A percentile compares a stretch with the other conserved stretches of the same genome.
These are phyloP conservation scores for Ustilago hordei DNA, from an alignment of 1,284 basidiomycete genomes.

Conservation along the genomic window DNA sequence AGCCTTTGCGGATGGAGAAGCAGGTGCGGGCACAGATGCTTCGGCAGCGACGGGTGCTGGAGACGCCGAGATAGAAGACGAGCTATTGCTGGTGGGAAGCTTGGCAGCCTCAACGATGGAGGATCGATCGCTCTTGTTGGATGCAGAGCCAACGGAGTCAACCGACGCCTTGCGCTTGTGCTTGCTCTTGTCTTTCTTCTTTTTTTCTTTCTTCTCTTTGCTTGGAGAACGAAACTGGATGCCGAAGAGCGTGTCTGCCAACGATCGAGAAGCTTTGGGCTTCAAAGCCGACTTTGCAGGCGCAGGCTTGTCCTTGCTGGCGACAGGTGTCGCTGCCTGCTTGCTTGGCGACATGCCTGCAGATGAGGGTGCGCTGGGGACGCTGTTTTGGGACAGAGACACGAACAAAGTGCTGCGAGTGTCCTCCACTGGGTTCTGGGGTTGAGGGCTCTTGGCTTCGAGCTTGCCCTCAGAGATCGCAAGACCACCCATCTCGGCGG, in stretches of 20 bases:
- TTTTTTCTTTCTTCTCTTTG: slow-evolving; percentile 43
- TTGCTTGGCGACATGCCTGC: slow-evolving; percentile 1
- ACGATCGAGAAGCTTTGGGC: slow-evolving; percentile 43
- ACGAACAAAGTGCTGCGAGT: slow-evolving; percentile 48
- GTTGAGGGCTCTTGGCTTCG: slow-evolving; percentile 17
- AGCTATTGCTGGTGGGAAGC: slow-evolving; percentile 16
- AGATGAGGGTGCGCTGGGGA: slow-evolving; percentile 4
- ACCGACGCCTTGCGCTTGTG: slow-evolving; percentile 34
- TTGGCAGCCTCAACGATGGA: slow-evolving; percentile 16
- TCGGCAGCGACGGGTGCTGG: not conserved
- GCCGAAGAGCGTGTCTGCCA: slow-evolving; percentile 64
- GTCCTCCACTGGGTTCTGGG: slow-evolving; percentile 33
- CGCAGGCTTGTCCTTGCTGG: slow-evolving; percentile 55
- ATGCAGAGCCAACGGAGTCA: slow-evolving; percentile 34
- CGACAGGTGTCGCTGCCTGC: slow-evolving; percentile 8
- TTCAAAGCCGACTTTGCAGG: slow-evolving; percentile 59
- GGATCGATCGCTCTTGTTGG: slow-evolving; percentile 34
- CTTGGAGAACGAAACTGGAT: slow-evolving; percentile 43
- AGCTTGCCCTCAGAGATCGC: slow-evolving; percentile 51
- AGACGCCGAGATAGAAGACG: not conserved
- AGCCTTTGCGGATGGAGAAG: slow-evolving; percentile 34
- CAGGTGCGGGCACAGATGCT: slow-evolving; percentile 14
- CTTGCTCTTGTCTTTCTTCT: slow-evolving; percentile 48
- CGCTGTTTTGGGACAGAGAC: slow-evolving; percentile 28
- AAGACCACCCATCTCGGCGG: slow-evolving; percentile 54